phyloP scores from a whole-genome alignment of 169 alveolate genomes.

The Plasmodium cynomolgi region DNA sequence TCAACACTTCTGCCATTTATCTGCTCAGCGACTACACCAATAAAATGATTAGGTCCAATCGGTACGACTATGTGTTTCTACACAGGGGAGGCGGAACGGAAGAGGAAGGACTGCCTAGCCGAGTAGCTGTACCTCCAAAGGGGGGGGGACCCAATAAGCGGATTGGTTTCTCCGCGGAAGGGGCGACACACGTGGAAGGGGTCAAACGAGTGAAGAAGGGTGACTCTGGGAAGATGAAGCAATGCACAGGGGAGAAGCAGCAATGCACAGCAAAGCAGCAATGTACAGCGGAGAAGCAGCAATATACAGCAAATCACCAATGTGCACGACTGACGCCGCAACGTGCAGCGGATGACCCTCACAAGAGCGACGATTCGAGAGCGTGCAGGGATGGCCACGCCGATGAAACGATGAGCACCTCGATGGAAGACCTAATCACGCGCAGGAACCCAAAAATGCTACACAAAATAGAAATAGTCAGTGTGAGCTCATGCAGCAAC shows the following conservation, averaged over 20 bases:
- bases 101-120: background rate
- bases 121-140: background rate
- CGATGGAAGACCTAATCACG: background rate
- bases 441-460: background rate
- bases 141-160: background rate
- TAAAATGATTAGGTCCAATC: constrained; percentile 67
- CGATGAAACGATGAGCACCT: background rate
- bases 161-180: background rate
- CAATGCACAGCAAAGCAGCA: background rate
- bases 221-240: background rate
- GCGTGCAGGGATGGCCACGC: background rate
- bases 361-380: background rate
- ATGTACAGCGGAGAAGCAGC: background rate
- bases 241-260: background rate
- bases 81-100: background rate
- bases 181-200: background rate
- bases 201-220: background rate
- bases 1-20: constrained; percentile 60
- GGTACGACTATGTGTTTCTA: constrained; percentile 68
- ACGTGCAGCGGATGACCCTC: background rate
- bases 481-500: constrained; percentile 75
- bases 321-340: no score
- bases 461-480: constrained; percentile 67
- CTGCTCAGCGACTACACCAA: constrained; percentile 58
- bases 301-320: background rate